Evolutionary conservation across 2,329 filamentous ascomycete genomes (phyloP).

Genomic region (Cladosporium sp.): DNA sequence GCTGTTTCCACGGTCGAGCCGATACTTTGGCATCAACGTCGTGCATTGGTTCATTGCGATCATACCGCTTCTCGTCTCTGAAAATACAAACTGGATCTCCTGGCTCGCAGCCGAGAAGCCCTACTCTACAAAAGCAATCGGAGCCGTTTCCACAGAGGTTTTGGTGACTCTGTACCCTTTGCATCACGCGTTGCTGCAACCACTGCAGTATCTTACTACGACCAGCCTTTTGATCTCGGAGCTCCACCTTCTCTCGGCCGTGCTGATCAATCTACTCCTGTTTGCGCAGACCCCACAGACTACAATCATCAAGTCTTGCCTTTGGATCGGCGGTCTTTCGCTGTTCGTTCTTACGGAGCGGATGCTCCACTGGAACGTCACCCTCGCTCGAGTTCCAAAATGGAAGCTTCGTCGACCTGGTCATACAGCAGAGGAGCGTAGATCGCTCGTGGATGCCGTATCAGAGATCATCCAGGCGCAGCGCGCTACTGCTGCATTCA

Average conservation of each 20-base stretch:
- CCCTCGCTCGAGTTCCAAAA: conserved; percentile 79
- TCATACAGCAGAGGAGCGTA: conserved; percentile 38
- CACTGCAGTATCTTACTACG: conserved; percentile 76
- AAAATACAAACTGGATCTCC: conserved; percentile 39
- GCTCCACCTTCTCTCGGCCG: conserved; percentile 78
- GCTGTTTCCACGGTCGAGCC: conserved; percentile 63
- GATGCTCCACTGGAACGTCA: conserved; percentile 77
- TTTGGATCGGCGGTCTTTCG: conserved; percentile 63
- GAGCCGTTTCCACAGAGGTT: conserved; percentile 41
- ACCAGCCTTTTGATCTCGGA: conserved; percentile 86
- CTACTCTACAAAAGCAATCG: conserved; percentile 12
- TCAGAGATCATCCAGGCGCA: conserved; percentile 34
- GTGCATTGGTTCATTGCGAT: conserved; percentile 78
- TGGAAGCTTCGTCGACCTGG: conserved; percentile 74
- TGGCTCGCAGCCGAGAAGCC: conserved; percentile 23
- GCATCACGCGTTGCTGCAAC: conserved; percentile 70
- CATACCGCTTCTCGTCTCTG: conserved; percentile 56
- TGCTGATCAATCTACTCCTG: conserved; percentile 75
- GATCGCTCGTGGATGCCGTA: conserved; percentile 41
- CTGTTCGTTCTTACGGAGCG: conserved; percentile 69
- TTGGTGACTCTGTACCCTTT: conserved; percentile 72
- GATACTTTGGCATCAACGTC: conserved; percentile 55
- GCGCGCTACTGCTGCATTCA: conserved; percentile 26
- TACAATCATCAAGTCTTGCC: conserved; percentile 39
- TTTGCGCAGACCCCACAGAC: conserved; percentile 62